Percentiles rank a stretch among this genome's conserved stretches.
Evolutionary conservation across 768 basidiomycete species (phyloP).

Genomic region (Boletus tylopilopsis): DNA sequence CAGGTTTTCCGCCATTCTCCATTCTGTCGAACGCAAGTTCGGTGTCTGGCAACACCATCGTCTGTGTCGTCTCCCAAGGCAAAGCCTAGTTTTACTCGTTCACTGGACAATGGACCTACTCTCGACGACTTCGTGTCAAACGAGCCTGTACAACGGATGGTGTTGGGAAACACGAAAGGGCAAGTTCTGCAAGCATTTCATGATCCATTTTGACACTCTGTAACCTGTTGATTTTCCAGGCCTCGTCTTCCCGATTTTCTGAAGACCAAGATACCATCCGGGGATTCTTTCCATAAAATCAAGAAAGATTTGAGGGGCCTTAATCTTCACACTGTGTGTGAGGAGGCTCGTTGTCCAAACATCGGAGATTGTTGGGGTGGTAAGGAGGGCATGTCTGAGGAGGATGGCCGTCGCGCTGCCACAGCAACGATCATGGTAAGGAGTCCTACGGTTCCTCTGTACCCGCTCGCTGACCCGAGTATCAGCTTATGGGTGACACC

Average conservation of each 20-base stretch:
- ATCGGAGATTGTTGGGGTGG: slow-evolving; percentile 99
- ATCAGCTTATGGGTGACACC: slow-evolving; percentile 96
- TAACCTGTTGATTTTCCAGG: slow-evolving; percentile 36
- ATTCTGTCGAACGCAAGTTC: slow-evolving; percentile 24
- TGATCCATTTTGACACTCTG: background rate
- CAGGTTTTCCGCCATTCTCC: slow-evolving; percentile 10
- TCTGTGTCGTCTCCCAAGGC: slow-evolving; percentile 19
- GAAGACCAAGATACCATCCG: slow-evolving; percentile 90
- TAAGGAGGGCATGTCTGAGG: slow-evolving; percentile 57
- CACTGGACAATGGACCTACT: slow-evolving; percentile 62
- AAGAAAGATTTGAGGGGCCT: slow-evolving; percentile 94
- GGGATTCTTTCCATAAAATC: slow-evolving; percentile 84
- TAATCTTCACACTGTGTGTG: slow-evolving; percentile 92
- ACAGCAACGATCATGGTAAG: slow-evolving; percentile 98
- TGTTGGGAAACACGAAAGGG: slow-evolving; percentile 71
- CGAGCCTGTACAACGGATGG: slow-evolving; percentile 50
- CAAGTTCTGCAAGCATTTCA: slow-evolving; percentile 32
- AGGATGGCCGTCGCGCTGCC: slow-evolving; percentile 74
- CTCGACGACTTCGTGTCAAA: slow-evolving; percentile 81
- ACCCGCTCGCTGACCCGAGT: slow-evolving; percentile 4
- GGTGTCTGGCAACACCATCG: slow-evolving; percentile 48
- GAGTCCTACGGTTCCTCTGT: background rate
- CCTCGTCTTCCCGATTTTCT: slow-evolving; percentile 84
- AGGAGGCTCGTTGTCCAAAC: slow-evolving; percentile 98
- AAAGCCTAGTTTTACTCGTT: slow-evolving; percentile 46